A percentile compares a stretch with the other conserved stretches of the same genome.
Conservation (phyloP, 169 alveolate species). For the Plasmodium reichenowi region DNA sequence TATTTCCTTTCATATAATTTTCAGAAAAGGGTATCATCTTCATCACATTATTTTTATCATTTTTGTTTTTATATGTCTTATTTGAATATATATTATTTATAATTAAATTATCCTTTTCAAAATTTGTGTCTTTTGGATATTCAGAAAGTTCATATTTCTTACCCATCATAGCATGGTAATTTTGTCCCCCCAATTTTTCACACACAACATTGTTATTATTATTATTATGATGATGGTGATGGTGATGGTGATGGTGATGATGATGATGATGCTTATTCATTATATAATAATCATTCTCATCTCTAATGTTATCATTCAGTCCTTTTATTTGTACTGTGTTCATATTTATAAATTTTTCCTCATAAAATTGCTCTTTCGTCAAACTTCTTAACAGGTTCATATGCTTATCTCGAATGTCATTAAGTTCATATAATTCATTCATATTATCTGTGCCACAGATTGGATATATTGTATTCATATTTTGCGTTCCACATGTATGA, state of each 20-base stretch:
- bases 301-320: too few relatives aligned
- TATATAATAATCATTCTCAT: too few relatives aligned
- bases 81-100: slow-evolving; percentile 25
- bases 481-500: neutral
- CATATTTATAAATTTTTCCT: slow-evolving; percentile 17
- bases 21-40: slow-evolving; percentile 19
- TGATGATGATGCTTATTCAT: too few relatives aligned
- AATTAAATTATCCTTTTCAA: neutral
- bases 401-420: too few relatives aligned
- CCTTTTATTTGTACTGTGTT: neutral
- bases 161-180: too few relatives aligned
- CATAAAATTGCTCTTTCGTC: slow-evolving; percentile 9
- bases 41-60: slow-evolving; percentile 3
- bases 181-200: too few relatives aligned
- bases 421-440: neutral
- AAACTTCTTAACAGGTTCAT: neutral
- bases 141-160: too few relatives aligned
- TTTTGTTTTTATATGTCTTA: slow-evolving; percentile 20
- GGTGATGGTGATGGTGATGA: too few relatives aligned
- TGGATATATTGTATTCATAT: neutral
- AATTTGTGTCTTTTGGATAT: too few relatives aligned
- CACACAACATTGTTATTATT: too few relatives aligned
- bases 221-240: too few relatives aligned
- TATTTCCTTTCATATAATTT: slow-evolving; percentile 18
- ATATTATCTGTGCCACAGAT: neutral